Evolutionary conservation across 345 rosid species (phyloP), one percentile per base, ranked within the genome.

Genomic region (Pelargonium nanum): DNA sequence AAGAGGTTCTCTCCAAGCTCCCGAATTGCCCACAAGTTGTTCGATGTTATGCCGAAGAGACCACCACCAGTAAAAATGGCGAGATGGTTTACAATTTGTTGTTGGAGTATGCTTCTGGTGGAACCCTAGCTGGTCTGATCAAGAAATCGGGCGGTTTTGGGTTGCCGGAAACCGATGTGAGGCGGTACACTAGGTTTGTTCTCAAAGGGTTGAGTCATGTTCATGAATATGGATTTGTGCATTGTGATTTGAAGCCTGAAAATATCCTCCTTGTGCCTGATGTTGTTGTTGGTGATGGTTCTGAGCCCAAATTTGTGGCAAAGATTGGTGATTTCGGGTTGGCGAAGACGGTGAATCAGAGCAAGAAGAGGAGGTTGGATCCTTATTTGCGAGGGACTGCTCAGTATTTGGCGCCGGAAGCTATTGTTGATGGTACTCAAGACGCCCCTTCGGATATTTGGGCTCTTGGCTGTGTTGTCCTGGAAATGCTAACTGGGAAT

Each of bases 401-500:
- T 0, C 12, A 66, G 66, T 81, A 81, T 56, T 58, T 75, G 82
- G 66, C 79, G 0, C 83, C 75, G 0, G 83, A 78, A 50, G 58
- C 74, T 1, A 53, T 67, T 20, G 24, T 23, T 15, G 68, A 56
- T 15, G 66, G 65, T 0, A 34, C 62, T 24, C 72, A 60, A 26
- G 72, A 76, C 40, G 51, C 65, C 20, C 81, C 74, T 0, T 67
- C 65, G 1, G 88, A 83, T 62, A 51, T 83, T 6, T 83, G 83
- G 88, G 75, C 81, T 1, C 67, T 80, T 17, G 88, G 87, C 0
- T 83, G 83, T 45, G 53, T 66, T 0, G 85, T 80, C 17, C 56
- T 76, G n/a, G 81, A 83, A 79, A 74, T 80, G 82, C 63, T 72
- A 5, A 78, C 81, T 0, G 85, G 83, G 1, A 57, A 69, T 45